These are phyloP conservation scores for Nyssa sinensis DNA, from an alignment of 148 eudicot genomes.

Conservation along the genomic window DNA sequence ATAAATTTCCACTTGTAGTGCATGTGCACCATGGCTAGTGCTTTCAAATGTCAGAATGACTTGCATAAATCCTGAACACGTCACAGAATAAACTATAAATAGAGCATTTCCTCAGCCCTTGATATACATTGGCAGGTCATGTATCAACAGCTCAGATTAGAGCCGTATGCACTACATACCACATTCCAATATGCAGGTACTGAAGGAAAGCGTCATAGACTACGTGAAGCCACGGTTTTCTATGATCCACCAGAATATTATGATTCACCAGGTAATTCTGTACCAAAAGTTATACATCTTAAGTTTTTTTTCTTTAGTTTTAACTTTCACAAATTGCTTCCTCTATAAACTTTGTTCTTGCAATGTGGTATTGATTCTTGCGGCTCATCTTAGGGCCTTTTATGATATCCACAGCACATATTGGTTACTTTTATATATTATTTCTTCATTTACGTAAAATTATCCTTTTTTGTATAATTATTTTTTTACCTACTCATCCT, in stretches of 20 bases:
- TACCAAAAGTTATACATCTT: background rate
- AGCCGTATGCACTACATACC: conserved; percentile 94
- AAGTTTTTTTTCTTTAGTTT: background rate
- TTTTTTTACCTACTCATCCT: background rate
- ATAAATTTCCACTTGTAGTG: too few relatives aligned
- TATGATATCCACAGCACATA: background rate
- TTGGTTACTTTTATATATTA: background rate
- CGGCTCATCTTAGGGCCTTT: background rate
- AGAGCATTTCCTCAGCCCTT: conserved; percentile 2
- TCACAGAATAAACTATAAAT: background rate
- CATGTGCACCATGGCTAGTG: too few relatives aligned
- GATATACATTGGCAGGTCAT: conserved; percentile 52
- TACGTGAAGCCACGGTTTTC: conserved; percentile 90
- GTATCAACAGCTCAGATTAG: conserved; percentile 79
- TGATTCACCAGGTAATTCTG: conserved; percentile 57
- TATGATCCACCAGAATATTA: conserved; percentile 95
- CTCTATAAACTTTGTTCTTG: background rate
- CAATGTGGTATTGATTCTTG: background rate
- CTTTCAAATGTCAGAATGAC: too few relatives aligned
- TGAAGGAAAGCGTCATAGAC: conserved; percentile 89
- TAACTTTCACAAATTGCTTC: background rate
- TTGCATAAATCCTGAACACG: background rate
- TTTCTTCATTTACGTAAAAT: background rate
- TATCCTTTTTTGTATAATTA: background rate
- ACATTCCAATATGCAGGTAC: conserved; percentile 96